phyloP scores from a whole-genome alignment of 257 asterid genomes.

The Scutellaria baicalensis region DNA sequence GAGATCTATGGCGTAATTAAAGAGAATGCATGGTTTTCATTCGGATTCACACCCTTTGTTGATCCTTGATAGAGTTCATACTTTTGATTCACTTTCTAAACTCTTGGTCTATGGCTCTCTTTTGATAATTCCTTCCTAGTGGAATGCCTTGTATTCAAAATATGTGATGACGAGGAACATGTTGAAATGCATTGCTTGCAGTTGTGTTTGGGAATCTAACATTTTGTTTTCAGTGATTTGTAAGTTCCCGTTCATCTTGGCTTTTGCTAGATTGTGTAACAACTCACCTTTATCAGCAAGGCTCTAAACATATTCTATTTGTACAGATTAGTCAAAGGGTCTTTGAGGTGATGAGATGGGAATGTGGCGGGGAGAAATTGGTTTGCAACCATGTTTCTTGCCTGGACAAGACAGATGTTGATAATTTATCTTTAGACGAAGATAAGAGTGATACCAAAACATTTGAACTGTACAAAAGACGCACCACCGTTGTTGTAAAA shows the following conservation, averaged over 20 bases:
- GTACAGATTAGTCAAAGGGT: conserved; percentile 75
- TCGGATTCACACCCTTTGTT: too few relatives aligned
- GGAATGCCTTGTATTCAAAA: background rate
- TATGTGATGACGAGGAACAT: background rate
- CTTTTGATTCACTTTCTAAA: too few relatives aligned
- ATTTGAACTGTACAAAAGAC: conserved; percentile 78
- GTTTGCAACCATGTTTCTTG: conserved; percentile 26
- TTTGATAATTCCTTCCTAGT: background rate
- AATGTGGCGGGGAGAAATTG: conserved; percentile 30
- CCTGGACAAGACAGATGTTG: conserved; percentile 27
- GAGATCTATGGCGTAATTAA: background rate
- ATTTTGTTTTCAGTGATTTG: background rate
- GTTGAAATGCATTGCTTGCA: background rate
- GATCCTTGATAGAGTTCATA: background rate
- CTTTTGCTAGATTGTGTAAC: background rate
- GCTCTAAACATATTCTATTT: conserved; percentile 1
- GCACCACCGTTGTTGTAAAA: conserved; percentile 68
- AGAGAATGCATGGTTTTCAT: too few relatives aligned
- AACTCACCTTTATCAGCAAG: background rate
- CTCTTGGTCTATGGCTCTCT: background rate
- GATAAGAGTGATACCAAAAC: conserved; percentile 40
- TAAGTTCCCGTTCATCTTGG: background rate
- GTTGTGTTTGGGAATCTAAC: conserved; percentile 8
- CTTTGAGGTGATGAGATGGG: conserved; percentile 55
- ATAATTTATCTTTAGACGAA: conserved; percentile 24